phyloP scores from a whole-genome alignment of 1,284 basidiomycete genomes.

The Trichosporon inkin region DNA sequence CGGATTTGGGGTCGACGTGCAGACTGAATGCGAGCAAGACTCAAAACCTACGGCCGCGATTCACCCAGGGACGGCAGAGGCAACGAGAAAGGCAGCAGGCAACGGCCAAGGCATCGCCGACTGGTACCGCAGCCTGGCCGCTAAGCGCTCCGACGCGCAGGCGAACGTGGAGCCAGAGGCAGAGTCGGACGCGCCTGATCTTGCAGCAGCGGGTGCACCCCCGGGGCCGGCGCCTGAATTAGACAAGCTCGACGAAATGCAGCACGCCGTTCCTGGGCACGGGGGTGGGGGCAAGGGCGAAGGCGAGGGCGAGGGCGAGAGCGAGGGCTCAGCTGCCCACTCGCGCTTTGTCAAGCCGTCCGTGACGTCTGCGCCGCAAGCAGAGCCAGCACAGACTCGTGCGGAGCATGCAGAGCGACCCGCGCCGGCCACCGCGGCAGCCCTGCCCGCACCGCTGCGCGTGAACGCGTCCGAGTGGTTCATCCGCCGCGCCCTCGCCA shows the following conservation, averaged over 20 bases:
- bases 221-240: neutral
- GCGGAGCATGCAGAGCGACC: too few relatives aligned
- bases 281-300: too few relatives aligned
- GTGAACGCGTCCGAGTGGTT: slow-evolving; percentile 43
- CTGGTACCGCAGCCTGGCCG: slow-evolving; percentile 37
- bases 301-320: too few relatives aligned
- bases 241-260: neutral
- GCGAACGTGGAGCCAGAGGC: neutral
- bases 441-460: slow-evolving; percentile 24
- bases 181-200: neutral
- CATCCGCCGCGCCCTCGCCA: slow-evolving; percentile 43
- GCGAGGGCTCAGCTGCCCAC: neutral
- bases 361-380: neutral
- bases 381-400: too few relatives aligned
- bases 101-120: slow-evolving; percentile 29
- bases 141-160: neutral
- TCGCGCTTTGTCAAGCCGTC: neutral
- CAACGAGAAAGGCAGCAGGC: slow-evolving; percentile 26
- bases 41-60: neutral
- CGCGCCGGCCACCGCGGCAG: neutral
- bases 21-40: slow-evolving; percentile 5
- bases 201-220: neutral
- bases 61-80: neutral
- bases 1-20: slow-evolving; percentile 32
- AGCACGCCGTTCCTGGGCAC: neutral